phyloP scores from a whole-genome alignment of 495 filamentous ascomycete species.

The Penicillium egyptiacum region DNA sequence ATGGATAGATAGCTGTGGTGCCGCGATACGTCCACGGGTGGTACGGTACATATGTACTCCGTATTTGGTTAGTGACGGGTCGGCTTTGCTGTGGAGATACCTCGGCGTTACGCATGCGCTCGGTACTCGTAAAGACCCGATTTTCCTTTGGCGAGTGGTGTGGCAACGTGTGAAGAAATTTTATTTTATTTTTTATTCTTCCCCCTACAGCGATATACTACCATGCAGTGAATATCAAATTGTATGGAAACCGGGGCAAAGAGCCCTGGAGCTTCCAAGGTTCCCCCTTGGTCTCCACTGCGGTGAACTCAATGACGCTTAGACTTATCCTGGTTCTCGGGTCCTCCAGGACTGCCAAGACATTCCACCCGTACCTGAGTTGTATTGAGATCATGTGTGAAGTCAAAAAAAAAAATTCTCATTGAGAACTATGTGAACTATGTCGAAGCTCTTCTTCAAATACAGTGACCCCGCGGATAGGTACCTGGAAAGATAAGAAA shows the following conservation, averaged over 20 bases:
- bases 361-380: background rate
- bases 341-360: conserved; percentile 15
- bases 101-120: background rate
- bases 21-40: background rate
- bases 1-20: background rate
- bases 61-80: background rate
- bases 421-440: conserved; percentile 2
- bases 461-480: conserved; percentile 34
- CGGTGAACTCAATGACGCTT: conserved; percentile 7
- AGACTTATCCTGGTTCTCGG: conserved; percentile 23
- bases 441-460: conserved; percentile 36
- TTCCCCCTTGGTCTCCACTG: background rate
- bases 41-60: background rate
- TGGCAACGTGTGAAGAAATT: background rate
- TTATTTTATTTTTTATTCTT: background rate
- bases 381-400: too few relatives aligned
- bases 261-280: background rate
- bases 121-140: background rate
- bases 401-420: background rate
- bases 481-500: conserved; percentile 35
- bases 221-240: background rate
- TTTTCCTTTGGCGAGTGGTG: background rate
- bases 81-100: background rate
- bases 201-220: too few relatives aligned
- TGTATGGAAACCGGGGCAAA: background rate